Percentiles rank a stretch among this genome's conserved stretches.
Conservation (phyloP, 2,329 filamentous ascomycete species). For the Samsoniella hepiali region DNA sequence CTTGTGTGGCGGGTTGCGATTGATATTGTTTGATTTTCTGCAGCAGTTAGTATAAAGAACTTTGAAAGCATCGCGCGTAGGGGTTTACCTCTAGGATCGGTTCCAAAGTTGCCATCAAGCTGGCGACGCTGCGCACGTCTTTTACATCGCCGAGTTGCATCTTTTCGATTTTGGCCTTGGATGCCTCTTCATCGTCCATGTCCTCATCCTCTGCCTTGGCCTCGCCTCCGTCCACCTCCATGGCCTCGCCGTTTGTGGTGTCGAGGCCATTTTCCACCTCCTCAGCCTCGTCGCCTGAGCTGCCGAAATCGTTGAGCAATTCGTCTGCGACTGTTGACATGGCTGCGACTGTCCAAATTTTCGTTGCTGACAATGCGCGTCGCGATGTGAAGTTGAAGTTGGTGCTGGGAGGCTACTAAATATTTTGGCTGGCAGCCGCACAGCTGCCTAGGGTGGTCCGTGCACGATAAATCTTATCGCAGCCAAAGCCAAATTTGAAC, state of each 20-base stretch:
- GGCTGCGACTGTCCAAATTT: constrained; percentile 3
- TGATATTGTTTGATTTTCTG: constrained; percentile 81
- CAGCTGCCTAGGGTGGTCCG: constrained; percentile 16
- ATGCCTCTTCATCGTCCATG: constrained; percentile 62
- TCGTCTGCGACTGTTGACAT: constrained; percentile 95
- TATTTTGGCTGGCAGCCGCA: constrained; percentile 15
- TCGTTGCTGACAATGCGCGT: constrained; percentile 7
- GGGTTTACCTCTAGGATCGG: constrained; percentile 76
- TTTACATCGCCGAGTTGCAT: constrained; percentile 71
- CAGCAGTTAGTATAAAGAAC: constrained; percentile 39
- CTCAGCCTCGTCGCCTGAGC: constrained; percentile 70
- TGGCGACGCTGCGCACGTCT: constrained; percentile 76
- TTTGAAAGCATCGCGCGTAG: constrained; percentile 61
- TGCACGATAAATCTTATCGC: constrained; percentile 19
- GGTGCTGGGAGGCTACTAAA: background rate
- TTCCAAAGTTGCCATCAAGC: constrained; percentile 75
- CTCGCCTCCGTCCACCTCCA: constrained; percentile 54
- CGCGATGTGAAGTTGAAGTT: background rate
- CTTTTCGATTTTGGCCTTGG: constrained; percentile 77
- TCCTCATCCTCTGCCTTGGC: constrained; percentile 50
- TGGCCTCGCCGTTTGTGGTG: constrained; percentile 40
- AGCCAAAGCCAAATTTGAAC: constrained; percentile 13
- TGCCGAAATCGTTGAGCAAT: constrained; percentile 69
- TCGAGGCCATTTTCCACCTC: constrained; percentile 51
- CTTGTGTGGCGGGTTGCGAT: constrained; percentile 62